A percentile compares a stretch with the other conserved stretches of the same genome.
Evolutionary conservation across 495 filamentous ascomycete species (phyloP).

Genomic region (Pyrenula aspistea): DNA sequence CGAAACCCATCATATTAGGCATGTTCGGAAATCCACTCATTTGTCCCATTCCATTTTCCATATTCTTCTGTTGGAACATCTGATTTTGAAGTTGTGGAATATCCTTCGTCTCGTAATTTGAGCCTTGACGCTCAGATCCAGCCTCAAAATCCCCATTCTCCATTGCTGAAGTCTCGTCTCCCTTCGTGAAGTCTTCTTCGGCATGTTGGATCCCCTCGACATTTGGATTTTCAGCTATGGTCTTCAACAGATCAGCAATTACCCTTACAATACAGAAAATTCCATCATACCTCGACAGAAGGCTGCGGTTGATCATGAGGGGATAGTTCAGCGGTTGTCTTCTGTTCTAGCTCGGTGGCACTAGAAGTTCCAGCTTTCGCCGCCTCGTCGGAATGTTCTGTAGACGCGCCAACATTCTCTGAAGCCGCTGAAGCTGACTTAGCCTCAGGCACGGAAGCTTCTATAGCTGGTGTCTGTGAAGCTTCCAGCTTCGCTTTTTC

Average conservation of each 20-base stretch:
- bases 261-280: neutral
- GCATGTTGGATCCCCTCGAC: neutral
- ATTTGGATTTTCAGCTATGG: neutral
- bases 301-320: constrained; percentile 22
- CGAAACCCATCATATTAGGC: neutral
- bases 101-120: neutral
- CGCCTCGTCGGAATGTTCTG: neutral
- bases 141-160: neutral
- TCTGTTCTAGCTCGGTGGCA: neutral
- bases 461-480: constrained; percentile 19
- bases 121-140: neutral
- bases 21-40: neutral
- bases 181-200: neutral
- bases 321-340: neutral
- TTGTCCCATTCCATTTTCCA: neutral
- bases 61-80: neutral
- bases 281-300: constrained; percentile 24
- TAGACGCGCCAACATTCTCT: neutral
- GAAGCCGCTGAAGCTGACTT: neutral
- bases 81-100: neutral
- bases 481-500: constrained; percentile 44
- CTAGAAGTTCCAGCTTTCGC: neutral
- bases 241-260: constrained; percentile 1
- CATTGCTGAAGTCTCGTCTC: neutral
- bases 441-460: neutral